Evolutionary conservation across 2,329 filamentous ascomycete species (phyloP), one percentile per base, ranked within the genome.

Genomic region (Beauveria brongniartii): DNA sequence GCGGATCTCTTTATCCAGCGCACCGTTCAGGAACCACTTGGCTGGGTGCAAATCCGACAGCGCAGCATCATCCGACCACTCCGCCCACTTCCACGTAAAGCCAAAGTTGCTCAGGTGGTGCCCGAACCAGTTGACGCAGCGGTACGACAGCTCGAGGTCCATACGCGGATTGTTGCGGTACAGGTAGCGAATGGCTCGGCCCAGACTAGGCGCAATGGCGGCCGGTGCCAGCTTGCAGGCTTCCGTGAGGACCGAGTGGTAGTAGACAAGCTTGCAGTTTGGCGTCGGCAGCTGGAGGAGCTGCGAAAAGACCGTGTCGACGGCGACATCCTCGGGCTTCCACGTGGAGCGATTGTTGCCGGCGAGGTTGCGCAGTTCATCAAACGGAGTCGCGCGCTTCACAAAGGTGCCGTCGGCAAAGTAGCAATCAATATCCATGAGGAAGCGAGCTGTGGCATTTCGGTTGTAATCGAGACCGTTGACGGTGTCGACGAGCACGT

Each of bases 51-150:
- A 77, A 63, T 88, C 80, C 0, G 90, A 83, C 28, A 95, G 81
- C 48, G 85, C 81, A 18, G 96, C 86, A 71, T 97, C 92, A 18
- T 92, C 91, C 53, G 90, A 82, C 94, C 94, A 99, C 76, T 99
- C 94, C 18, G 89, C 88, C 94, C 94, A 99, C 75, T 97, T 97
- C 94, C 94, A 99, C 10, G 94, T 94, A 72, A 97, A 99, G 58
- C 96, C 94, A 71, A 99, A 99, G 77, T 99, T 99, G 77, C 92
- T 97, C 66, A 99, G 78, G 77, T 99, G 94, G 73, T 99, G 94
- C 20, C 93, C 85, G 71, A 99, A 99, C 94, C 94, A 99, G 72
- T 97, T 93, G 71, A 96, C 80, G 75, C 97, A 97, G 28, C 94
- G 85, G 69, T 92, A 89, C 61, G 80, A 83, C 48, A 99, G 78